These are phyloP conservation scores for Cyclotella distinguenda DNA, from an alignment of 108 stramenopile genomes.

Conservation along the genomic window DNA sequence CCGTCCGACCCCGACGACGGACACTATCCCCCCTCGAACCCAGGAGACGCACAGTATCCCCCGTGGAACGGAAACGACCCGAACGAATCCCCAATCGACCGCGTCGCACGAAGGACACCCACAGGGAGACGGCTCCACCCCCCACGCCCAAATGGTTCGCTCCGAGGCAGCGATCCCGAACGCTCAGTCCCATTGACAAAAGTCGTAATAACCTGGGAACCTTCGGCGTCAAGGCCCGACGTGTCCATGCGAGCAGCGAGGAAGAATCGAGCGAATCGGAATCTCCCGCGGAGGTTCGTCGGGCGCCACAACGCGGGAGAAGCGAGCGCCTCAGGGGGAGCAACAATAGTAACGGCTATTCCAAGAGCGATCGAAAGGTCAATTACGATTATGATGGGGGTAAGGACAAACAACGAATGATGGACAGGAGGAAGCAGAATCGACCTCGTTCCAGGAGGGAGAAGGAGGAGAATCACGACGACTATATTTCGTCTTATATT, in stretches of 20 bases:
- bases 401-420: not conserved
- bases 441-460: not conserved
- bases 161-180: constrained; percentile 2
- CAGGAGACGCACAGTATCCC: not conserved
- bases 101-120: not conserved
- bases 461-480: not conserved
- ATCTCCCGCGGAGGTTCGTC: not conserved
- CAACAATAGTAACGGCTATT: not conserved
- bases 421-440: not conserved
- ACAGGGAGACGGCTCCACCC: not conserved
- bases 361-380: not conserved
- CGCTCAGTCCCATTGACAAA: constrained; percentile 11
- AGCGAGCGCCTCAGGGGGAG: not conserved
- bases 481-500: constrained; percentile 6
- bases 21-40: not conserved
- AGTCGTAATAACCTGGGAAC: not conserved
- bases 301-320: not conserved
- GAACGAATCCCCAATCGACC: not conserved
- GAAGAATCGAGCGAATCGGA: not conserved
- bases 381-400: constrained; percentile 2
- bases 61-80: not conserved
- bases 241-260: not conserved
- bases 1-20: not conserved
- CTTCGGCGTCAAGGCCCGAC: not conserved
- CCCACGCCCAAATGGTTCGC: not conserved